Percentiles rank a stretch among this genome's conserved stretches.
Conservation (phyloP, 1,284 basidiomycete genomes). For the Anthracocystis walkeri region DNA sequence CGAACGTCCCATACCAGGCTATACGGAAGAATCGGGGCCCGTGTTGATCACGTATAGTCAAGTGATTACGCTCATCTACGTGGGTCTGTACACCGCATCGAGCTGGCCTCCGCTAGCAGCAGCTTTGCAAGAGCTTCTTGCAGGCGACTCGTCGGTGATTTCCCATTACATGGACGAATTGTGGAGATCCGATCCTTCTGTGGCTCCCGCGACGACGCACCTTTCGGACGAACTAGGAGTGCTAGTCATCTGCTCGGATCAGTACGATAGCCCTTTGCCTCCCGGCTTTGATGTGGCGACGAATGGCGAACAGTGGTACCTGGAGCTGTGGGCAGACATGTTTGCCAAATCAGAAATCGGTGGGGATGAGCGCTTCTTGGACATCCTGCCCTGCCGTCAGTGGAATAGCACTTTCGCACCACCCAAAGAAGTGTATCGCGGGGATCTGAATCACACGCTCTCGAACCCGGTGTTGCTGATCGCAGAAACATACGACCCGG, state of each 20-base stretch:
- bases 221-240: constrained; percentile 30
- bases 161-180: constrained; percentile 21
- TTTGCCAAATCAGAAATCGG: constrained; percentile 33
- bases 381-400: constrained; percentile 49
- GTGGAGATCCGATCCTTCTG: constrained; percentile 41
- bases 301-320: constrained; percentile 35
- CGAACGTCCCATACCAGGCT: constrained; percentile 26
- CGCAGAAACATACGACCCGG: constrained; percentile 45
- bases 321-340: constrained; percentile 36
- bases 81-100: constrained; percentile 23
- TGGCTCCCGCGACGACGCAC: neutral
- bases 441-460: constrained; percentile 27
- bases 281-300: constrained; percentile 10
- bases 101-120: constrained; percentile 27
- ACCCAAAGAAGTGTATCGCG: constrained; percentile 42
- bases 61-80: constrained; percentile 37
- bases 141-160: constrained; percentile 31
- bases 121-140: constrained; percentile 23
- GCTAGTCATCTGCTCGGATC: constrained; percentile 48
- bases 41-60: constrained; percentile 37
- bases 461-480: constrained; percentile 35
- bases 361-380: constrained; percentile 38
- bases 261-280: constrained; percentile 29
- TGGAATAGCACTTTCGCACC: constrained; percentile 27
- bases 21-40: constrained; percentile 22